Percentiles rank a stretch among this genome's conserved stretches.
phyloP scores from a whole-genome alignment of 306 rosid genomes.

The Ochetophila trinervis region DNA sequence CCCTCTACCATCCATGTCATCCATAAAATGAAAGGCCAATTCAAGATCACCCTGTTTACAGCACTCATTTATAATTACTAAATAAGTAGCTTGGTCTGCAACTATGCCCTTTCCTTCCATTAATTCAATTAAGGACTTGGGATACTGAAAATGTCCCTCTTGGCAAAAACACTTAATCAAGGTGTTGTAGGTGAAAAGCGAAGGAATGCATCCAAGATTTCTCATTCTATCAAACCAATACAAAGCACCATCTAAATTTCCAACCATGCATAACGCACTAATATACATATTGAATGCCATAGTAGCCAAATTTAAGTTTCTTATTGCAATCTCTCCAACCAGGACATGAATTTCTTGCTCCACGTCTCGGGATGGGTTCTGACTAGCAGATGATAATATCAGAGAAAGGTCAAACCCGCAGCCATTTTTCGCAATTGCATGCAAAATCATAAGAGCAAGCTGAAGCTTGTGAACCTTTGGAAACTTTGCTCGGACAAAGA shows the following conservation, averaged over 20 bases:
- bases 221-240: constrained; percentile 27
- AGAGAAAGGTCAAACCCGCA: constrained; percentile 35
- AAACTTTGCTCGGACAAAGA: constrained; percentile 27
- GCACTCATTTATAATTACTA: constrained; percentile 31
- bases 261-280: constrained; percentile 36
- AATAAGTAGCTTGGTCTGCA: constrained; percentile 36
- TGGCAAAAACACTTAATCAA: constrained; percentile 40
- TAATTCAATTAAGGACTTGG: constrained; percentile 27
- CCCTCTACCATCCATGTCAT: constrained; percentile 31
- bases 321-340: constrained; percentile 28
- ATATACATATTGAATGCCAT: constrained; percentile 30
- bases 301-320: constrained; percentile 30
- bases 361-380: constrained; percentile 1
- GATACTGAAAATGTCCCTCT: constrained; percentile 34
- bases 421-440: constrained; percentile 36
- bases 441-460: constrained; percentile 34
- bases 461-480: constrained; percentile 31
- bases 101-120: constrained; percentile 30
- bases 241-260: constrained; percentile 26
- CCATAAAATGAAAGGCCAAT: constrained; percentile 22
- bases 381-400: constrained; percentile 15
- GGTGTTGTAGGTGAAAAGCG: constrained; percentile 36
- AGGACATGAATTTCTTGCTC: constrained; percentile 34
- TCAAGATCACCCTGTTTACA: constrained; percentile 34
- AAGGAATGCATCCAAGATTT: constrained; percentile 36